A percentile compares a stretch with the other conserved stretches of the same genome.
Conservation (phyloP, 345 rosid genomes). For the Litchi chinensis region DNA sequence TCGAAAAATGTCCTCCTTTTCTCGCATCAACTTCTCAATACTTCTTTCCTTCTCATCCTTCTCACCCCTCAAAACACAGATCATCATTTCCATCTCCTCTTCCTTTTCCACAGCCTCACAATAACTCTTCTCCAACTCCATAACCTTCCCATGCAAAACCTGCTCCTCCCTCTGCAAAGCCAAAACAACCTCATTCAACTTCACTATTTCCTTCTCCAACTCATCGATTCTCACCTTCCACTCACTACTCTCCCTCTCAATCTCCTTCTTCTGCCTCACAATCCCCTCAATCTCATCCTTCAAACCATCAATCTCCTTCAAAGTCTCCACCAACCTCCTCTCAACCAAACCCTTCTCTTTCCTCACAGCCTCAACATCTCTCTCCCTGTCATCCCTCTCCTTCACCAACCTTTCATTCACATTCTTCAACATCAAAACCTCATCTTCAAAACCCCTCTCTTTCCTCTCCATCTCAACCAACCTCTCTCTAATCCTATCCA, state of each 20-base stretch:
- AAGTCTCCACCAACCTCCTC: conserved; percentile 32
- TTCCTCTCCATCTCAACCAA: conserved; percentile 44
- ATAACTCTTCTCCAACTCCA: conserved; percentile 51
- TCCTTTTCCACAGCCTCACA: conserved; percentile 42
- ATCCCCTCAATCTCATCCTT: conserved; percentile 36
- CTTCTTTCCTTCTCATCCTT: conserved; percentile 35
- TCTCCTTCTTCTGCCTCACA: conserved; percentile 39
- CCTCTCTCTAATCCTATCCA: conserved; percentile 33
- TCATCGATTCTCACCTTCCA: conserved; percentile 34
- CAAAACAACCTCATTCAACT: conserved; percentile 29
- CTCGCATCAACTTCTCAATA: conserved; percentile 35
- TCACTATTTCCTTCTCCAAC: conserved; percentile 38
- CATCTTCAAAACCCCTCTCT: conserved; percentile 31
- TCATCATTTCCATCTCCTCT: conserved; percentile 36
- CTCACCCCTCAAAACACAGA: conserved; percentile 43
- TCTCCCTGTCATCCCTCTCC: conserved; percentile 37
- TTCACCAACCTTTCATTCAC: conserved; percentile 34
- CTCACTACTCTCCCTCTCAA: conserved; percentile 37
- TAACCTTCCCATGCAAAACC: conserved; percentile 30
- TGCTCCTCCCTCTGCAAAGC: conserved; percentile 46
- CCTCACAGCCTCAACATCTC: conserved; percentile 23
- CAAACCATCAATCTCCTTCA: conserved; percentile 36
- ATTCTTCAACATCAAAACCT: conserved; percentile 36
- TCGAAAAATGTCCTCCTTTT: conserved; percentile 29
- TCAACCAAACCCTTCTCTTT: conserved; percentile 39